Conservation (phyloP, 73 alveolate genomes). For the Tetrahymena elliotti region DNA sequence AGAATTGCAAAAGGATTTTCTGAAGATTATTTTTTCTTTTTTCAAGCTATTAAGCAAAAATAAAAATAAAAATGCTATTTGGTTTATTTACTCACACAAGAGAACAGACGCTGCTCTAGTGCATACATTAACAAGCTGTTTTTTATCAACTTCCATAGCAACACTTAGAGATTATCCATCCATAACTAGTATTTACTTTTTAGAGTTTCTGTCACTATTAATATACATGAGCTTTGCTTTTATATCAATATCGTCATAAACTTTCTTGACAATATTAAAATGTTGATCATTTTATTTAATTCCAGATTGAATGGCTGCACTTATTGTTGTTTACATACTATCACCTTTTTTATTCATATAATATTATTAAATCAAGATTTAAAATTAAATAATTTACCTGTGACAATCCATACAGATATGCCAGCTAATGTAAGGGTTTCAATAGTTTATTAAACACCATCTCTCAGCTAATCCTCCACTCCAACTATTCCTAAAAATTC, state of each 20-base stretch:
- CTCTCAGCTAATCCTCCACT: constrained; percentile 91
- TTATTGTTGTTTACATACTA: constrained; percentile 93
- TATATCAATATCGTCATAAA: not conserved
- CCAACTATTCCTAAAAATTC: constrained; percentile 88
- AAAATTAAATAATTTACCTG: constrained; percentile 52
- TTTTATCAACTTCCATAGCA: constrained; percentile 42
- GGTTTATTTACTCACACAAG: constrained; percentile 28
- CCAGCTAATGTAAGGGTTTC: constrained; percentile 91
- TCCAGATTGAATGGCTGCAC: constrained; percentile 93
- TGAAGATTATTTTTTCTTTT: too few species aligned
- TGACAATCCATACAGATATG: constrained; percentile 89
- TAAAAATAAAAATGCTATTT: too few species aligned
- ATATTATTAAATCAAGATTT: not conserved
- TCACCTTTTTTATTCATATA: constrained; percentile 51
- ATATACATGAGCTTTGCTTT: constrained; percentile 1
- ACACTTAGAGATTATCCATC: constrained; percentile 28
- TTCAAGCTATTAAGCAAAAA: too few species aligned
- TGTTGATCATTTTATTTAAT: constrained; percentile 66
- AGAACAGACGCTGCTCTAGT: constrained; percentile 59
- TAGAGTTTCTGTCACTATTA: constrained; percentile 35
- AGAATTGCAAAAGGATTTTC: too few species aligned
- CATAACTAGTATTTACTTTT: constrained; percentile 45
- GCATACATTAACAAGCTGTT: constrained; percentile 46
- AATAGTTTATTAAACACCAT: constrained; percentile 73
- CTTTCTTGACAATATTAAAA: constrained; percentile 60